Percentiles rank a stretch among this genome's conserved stretches.
phyloP scores from a whole-genome alignment of 2,329 filamentous ascomycete species.

The Parascedosporium putredinis region DNA sequence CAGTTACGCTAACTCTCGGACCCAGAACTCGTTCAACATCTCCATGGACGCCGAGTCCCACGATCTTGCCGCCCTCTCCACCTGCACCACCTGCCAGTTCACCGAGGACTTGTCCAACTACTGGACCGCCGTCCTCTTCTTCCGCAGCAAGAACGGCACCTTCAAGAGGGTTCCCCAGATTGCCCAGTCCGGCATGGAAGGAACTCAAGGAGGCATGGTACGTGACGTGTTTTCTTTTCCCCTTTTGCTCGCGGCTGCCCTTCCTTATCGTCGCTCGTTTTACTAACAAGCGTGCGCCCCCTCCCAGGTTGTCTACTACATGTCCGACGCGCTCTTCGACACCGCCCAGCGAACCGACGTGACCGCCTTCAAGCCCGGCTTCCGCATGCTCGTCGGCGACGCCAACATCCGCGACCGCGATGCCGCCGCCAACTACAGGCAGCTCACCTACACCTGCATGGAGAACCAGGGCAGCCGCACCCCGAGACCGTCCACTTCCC shows the following conservation, averaged over 20 bases:
- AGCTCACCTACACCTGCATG: slow-evolving; percentile 29
- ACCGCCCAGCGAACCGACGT: slow-evolving; percentile 24
- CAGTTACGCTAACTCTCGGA: not conserved
- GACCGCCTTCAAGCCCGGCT: slow-evolving; percentile 35
- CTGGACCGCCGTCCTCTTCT: slow-evolving; percentile 28
- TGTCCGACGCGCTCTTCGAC: slow-evolving; percentile 28
- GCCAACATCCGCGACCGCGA: slow-evolving; percentile 22
- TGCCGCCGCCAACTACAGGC: slow-evolving; percentile 25
- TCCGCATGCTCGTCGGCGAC: slow-evolving; percentile 37
- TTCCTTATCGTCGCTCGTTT: not conserved
- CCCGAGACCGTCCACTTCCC: slow-evolving; percentile 29
- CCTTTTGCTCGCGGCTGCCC: no score
- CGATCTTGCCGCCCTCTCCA: slow-evolving; percentile 26
- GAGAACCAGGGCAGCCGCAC: slow-evolving; percentile 25
- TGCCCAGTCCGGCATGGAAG: slow-evolving; percentile 27
- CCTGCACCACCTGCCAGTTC: slow-evolving; percentile 30
- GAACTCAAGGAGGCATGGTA: slow-evolving; percentile 22
- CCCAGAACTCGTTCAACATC: slow-evolving; percentile 30
- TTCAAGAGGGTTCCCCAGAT: slow-evolving; percentile 29
- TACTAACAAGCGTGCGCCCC: not conserved
- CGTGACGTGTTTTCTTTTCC: no score
- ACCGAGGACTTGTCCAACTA: slow-evolving; percentile 15
- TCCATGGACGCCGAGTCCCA: slow-evolving; percentile 26
- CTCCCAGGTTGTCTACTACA: slow-evolving; percentile 32
- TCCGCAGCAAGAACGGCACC: slow-evolving; percentile 28